Evolutionary conservation across 2,329 filamentous ascomycete genomes (phyloP), one percentile per base, ranked within the genome.

Genomic region (Ophiosphaerella korrae): DNA sequence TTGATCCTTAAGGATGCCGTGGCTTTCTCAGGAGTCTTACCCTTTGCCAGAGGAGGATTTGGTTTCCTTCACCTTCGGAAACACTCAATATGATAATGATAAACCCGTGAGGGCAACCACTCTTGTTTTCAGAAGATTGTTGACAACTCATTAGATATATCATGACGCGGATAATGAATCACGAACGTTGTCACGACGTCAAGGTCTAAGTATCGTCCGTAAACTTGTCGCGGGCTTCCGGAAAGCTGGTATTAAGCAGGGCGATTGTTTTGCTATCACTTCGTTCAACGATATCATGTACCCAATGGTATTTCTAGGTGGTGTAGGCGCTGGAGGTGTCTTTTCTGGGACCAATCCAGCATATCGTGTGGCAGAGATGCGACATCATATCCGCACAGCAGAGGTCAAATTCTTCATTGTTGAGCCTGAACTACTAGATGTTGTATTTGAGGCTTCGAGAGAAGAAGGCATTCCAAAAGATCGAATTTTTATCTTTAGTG

Each of bases 181-280:
- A 1, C 71, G 76, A 5, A 76, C 74, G 7, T 76, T 80, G 33
- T 80, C 77, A 8, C 76, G 74, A 50, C 74, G 72, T 16, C 75
- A 80, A 56, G 80, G 78, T 5, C 71, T 71, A 21, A 69, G 45
- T 11, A 55, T 79, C 2, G 71, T 84, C 33, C 74, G 79, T 9
- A 75, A 79, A 50, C 67, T 84, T 1, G 75, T 78, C 33, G 80
- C 80, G 12, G 83, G 82, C 0, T 72, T 84, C 33, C 72, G 68
- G 31, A 74, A 70, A 18, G 71, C 77, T 33, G 82, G 82, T 0
- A 53, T 84, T 2, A 59, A 75, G 42, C 67, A 71, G 23, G 82
- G 81, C 35, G 81, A 84, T 50, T 79, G 77, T 50, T 77, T 84
- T 7, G 78, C 78, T 35, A 74, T 84, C 24, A 80, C 83, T 56